A percentile compares a stretch with the other conserved stretches of the same genome.
Evolutionary conservation across 2,329 filamentous ascomycete genomes (phyloP).

Genomic region (Epichloe brachyelytri): DNA sequence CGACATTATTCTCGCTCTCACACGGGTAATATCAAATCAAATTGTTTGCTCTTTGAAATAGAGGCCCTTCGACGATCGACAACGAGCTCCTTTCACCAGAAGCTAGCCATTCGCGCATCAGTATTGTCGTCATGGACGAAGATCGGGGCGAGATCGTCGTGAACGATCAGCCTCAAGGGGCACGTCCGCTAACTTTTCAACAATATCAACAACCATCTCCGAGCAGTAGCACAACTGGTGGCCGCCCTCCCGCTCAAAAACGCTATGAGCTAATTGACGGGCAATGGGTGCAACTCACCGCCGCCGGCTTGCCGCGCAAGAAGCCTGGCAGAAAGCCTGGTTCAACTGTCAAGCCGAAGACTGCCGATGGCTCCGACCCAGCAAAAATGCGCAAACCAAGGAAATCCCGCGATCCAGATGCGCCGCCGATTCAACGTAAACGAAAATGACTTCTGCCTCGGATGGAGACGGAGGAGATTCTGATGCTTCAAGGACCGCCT

Average conservation of each 20-base stretch:
- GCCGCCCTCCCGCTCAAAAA: slow-evolving; percentile 14
- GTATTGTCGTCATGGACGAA: slow-evolving; percentile 21
- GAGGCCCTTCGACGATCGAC: slow-evolving; percentile 7
- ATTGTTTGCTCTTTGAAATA: background rate
- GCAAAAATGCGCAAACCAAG: slow-evolving; percentile 39
- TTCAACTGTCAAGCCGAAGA: slow-evolving; percentile 34
- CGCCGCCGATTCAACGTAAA: slow-evolving; percentile 39
- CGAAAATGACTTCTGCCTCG: slow-evolving; percentile 31
- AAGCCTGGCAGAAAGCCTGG: slow-evolving; percentile 55
- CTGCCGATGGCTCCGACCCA: slow-evolving; percentile 24
- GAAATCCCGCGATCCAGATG: slow-evolving; percentile 48
- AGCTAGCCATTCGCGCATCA: slow-evolving; percentile 12
- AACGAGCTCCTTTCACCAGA: background rate
- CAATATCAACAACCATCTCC: slow-evolving; percentile 13
- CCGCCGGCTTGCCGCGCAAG: slow-evolving; percentile 45
- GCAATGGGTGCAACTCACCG: slow-evolving; percentile 36
- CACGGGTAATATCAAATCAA: background rate
- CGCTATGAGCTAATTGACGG: slow-evolving; percentile 24
- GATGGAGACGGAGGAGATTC: slow-evolving; percentile 24
- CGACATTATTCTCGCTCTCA: background rate
- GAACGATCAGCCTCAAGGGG: slow-evolving; percentile 20
- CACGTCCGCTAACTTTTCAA: slow-evolving; percentile 15
- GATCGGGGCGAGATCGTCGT: slow-evolving; percentile 34
- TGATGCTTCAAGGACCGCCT: slow-evolving; percentile 13
- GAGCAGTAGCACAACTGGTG: slow-evolving; percentile 14